A percentile compares a stretch with the other conserved stretches of the same genome.
Evolutionary conservation across 352 stramenopile genomes (phyloP).

Genomic region (Pythium vanterpoolii): DNA sequence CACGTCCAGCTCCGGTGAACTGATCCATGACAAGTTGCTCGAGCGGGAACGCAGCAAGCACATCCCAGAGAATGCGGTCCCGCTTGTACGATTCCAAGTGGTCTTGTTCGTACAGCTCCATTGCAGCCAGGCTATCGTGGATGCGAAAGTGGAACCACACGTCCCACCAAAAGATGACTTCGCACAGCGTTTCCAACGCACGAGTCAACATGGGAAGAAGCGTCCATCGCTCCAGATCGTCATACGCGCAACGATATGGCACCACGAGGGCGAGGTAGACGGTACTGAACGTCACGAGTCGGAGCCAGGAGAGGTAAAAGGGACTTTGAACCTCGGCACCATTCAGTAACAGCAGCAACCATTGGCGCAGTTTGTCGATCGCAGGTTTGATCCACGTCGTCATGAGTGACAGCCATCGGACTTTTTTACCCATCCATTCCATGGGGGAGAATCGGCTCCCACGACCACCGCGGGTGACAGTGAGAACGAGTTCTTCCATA

Average conservation of each 20-base stretch:
- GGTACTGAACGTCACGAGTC: slow-evolving; percentile 41
- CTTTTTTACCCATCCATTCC: slow-evolving; percentile 7
- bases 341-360: slow-evolving; percentile 19
- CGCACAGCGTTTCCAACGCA: slow-evolving; percentile 28
- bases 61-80: slow-evolving; percentile 43
- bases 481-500: slow-evolving; percentile 50
- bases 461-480: slow-evolving; percentile 23
- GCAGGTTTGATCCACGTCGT: not conserved
- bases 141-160: slow-evolving; percentile 54
- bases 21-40: slow-evolving; percentile 34
- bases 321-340: slow-evolving; percentile 50
- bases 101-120: slow-evolving; percentile 58
- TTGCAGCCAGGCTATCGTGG: slow-evolving; percentile 25
- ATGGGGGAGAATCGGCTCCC: slow-evolving; percentile 5
- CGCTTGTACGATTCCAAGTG: slow-evolving; percentile 36
- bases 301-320: slow-evolving; percentile 56
- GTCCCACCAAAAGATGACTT: slow-evolving; percentile 41
- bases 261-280: slow-evolving; percentile 33
- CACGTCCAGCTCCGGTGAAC: not conserved
- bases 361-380: not conserved
- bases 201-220: slow-evolving; percentile 17
- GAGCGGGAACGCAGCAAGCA: slow-evolving; percentile 36
- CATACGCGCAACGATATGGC: slow-evolving; percentile 43
- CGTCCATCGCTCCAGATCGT: slow-evolving; percentile 47
- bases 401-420: not conserved